Percentiles rank a stretch among this genome's conserved stretches.
These are phyloP conservation scores for Pelargonium australe DNA, from an alignment of 441 rosid genomes.

Conservation along the genomic window DNA sequence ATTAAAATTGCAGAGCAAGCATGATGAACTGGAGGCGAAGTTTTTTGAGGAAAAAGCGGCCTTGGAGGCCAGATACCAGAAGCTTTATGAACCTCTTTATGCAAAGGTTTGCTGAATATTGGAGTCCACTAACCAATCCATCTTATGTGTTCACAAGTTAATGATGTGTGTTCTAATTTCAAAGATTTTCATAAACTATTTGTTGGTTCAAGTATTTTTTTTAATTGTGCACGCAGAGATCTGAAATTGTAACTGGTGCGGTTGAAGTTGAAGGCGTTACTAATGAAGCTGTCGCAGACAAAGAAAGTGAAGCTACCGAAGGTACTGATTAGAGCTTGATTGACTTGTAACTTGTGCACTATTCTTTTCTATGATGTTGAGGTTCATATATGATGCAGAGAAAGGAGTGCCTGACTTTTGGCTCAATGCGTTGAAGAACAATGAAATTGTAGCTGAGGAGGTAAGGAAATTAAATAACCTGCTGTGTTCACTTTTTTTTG, in stretches of 20 bases:
- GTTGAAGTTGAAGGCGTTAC: slow-evolving; percentile 51
- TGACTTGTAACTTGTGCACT: too few species aligned
- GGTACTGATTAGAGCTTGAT: too few species aligned
- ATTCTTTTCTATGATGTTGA: too few species aligned
- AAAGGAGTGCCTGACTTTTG: background rate
- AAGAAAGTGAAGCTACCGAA: slow-evolving; percentile 32
- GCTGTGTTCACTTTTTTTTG: background rate
- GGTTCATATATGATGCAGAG: background rate
- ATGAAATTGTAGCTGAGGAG: background rate
- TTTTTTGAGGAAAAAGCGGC: slow-evolving; percentile 90
- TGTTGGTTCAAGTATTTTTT: background rate
- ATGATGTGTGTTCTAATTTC: background rate
- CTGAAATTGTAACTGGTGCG: slow-evolving; percentile 68
- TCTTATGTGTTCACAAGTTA: background rate
- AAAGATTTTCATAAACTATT: background rate
- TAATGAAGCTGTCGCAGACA: slow-evolving; percentile 35
- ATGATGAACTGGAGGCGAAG: slow-evolving; percentile 79
- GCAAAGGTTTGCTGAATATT: slow-evolving; percentile 41
- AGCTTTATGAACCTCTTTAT: slow-evolving; percentile 69
- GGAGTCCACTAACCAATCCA: background rate
- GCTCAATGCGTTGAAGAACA: background rate
- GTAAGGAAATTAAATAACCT: background rate
- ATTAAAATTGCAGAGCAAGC: slow-evolving; percentile 45
- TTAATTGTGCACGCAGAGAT: slow-evolving; percentile 39
- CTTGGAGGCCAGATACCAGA: slow-evolving; percentile 78